Evolutionary conservation across 2,329 filamentous ascomycete species (phyloP).

Genomic region (Daldinia sp.): DNA sequence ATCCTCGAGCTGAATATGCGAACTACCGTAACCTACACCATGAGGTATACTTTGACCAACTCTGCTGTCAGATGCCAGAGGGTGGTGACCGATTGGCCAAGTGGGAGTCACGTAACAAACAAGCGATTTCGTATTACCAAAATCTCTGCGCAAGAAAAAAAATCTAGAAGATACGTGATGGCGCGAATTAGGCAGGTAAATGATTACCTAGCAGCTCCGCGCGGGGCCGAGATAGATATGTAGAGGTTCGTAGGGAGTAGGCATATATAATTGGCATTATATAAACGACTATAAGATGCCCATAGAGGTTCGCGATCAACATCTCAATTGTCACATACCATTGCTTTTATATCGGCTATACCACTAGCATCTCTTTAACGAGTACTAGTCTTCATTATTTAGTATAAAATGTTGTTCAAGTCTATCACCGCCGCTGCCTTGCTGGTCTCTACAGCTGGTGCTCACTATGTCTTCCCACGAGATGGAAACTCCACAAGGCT

Average conservation of each 20-base stretch:
- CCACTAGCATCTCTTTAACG: not conserved
- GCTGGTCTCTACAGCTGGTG: conserved; percentile 44
- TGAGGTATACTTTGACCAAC: conserved; percentile 16
- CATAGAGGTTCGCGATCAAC: not conserved
- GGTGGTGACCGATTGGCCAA: conserved; percentile 22
- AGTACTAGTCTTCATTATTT: not conserved
- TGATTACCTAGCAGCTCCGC: conserved; percentile 14
- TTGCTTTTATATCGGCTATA: not conserved
- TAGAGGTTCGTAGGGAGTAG: not conserved
- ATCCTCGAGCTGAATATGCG: conserved; percentile 6
- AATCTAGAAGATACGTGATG: conserved; percentile 18
- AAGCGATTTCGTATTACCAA: conserved; percentile 22
- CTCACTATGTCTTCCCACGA: conserved; percentile 37
- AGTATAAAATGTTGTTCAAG: conserved; percentile 45
- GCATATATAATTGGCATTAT: not conserved
- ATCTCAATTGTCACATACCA: not conserved
- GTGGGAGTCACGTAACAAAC: conserved; percentile 24
- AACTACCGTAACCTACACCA: conserved; percentile 8
- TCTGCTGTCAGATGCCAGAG: conserved; percentile 21
- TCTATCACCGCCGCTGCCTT: conserved; percentile 39
- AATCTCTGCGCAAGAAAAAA: conserved; percentile 4
- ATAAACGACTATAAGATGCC: conserved; percentile 25
- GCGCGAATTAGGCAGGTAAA: conserved; percentile 41
- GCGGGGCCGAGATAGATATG: conserved; percentile 19
- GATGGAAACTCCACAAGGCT: conserved; percentile 37